These are phyloP conservation scores for Neonectria sp. DNA, from an alignment of 2,329 filamentous ascomycete species.

Conservation along the genomic window DNA sequence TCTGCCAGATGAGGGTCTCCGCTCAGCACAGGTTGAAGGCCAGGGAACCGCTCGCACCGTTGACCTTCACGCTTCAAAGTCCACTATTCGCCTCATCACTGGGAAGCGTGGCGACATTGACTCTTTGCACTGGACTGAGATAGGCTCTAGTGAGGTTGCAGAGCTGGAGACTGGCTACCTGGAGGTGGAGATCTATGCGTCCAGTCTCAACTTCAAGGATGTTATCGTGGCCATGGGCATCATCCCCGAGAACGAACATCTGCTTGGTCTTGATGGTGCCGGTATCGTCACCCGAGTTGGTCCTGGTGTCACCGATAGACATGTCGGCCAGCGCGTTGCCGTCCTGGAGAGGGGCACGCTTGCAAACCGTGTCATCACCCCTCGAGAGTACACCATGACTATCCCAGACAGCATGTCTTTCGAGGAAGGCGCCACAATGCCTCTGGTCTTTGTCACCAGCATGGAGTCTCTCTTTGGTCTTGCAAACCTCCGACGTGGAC, in stretches of 20 bases:
- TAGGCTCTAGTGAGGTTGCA: constrained; percentile 4
- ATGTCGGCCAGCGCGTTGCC: constrained; percentile 45
- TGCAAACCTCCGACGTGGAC: constrained; percentile 27
- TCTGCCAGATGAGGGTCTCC: constrained; percentile 18
- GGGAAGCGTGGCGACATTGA: constrained; percentile 9
- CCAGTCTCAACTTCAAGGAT: constrained; percentile 47
- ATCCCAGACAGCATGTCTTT: constrained; percentile 55
- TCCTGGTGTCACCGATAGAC: constrained; percentile 29
- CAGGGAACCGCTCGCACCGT: background rate
- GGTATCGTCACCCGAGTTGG: constrained; percentile 50
- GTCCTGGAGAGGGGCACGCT: constrained; percentile 43
- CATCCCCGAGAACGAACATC: constrained; percentile 32
- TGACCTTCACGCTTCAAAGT: constrained; percentile 8
- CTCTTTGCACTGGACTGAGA: constrained; percentile 20
- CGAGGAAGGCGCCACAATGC: constrained; percentile 53
- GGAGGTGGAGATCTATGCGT: constrained; percentile 44
- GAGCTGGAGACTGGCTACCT: constrained; percentile 17
- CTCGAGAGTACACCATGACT: constrained; percentile 15
- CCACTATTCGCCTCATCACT: constrained; percentile 2
- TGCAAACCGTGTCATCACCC: constrained; percentile 18
- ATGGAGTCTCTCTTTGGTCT: constrained; percentile 38
- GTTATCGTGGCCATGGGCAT: constrained; percentile 44
- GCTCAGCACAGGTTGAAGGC: constrained; percentile 5
- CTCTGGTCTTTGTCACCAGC: constrained; percentile 53
- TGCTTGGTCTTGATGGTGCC: constrained; percentile 45